phyloP scores from a whole-genome alignment of 148 eudicot genomes.

The Chenopodium berlandieri region DNA sequence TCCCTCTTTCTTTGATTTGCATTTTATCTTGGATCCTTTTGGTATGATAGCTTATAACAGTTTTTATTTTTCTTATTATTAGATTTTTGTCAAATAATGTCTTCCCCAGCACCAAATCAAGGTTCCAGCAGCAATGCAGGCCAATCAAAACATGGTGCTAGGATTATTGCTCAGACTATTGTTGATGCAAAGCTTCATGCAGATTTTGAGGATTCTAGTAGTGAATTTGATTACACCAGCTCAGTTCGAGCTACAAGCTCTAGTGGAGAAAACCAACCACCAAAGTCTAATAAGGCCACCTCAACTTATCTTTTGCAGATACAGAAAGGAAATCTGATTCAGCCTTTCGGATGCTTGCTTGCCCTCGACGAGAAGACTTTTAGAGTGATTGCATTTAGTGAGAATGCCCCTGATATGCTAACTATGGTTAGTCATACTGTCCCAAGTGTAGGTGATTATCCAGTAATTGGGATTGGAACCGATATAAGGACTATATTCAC shows the following conservation, averaged over 20 bases:
- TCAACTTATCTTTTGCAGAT: slow-evolving; percentile 84
- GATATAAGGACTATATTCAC: slow-evolving; percentile 79
- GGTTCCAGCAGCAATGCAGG: slow-evolving; percentile 58
- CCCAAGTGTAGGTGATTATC: slow-evolving; percentile 78
- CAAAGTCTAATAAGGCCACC: slow-evolving; percentile 62
- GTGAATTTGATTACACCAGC: slow-evolving; percentile 70
- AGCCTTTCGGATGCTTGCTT: slow-evolving; percentile 86
- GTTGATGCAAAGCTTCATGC: slow-evolving; percentile 86
- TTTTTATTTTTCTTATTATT: background rate
- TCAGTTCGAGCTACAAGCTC: slow-evolving; percentile 52
- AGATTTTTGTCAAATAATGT: slow-evolving; percentile 41
- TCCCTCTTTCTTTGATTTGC: background rate
- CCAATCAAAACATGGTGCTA: slow-evolving; percentile 62
- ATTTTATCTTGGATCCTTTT: background rate
- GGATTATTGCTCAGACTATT: slow-evolving; percentile 73
- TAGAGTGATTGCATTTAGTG: slow-evolving; percentile 76
- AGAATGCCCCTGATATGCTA: slow-evolving; percentile 90
- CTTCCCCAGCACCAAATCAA: slow-evolving; percentile 55
- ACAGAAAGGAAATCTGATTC: slow-evolving; percentile 80
- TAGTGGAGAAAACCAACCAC: slow-evolving; percentile 28
- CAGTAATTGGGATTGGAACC: slow-evolving; percentile 69
- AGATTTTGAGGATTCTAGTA: slow-evolving; percentile 71
- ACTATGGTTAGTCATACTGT: slow-evolving; percentile 87
- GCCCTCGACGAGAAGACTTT: slow-evolving; percentile 84
- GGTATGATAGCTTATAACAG: background rate